Conservation (phyloP, 306 rosid genomes). For the Begonia fuchsioides region DNA sequence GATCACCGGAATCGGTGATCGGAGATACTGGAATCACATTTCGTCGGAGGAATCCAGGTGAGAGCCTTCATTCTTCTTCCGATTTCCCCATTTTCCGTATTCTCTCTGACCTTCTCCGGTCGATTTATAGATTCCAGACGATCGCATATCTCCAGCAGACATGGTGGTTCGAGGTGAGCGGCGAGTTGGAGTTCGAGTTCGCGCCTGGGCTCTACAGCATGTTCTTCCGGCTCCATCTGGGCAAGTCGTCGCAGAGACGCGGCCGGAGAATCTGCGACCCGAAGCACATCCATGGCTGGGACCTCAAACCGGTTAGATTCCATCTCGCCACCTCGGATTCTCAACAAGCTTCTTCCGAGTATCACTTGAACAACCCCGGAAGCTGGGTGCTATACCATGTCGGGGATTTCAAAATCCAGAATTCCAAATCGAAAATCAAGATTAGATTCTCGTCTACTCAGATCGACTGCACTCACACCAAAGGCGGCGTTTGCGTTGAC, state of each 20-base stretch:
- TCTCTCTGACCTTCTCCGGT: neutral
- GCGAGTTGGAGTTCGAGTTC: slow-evolving; percentile 69
- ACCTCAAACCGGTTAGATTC: slow-evolving; percentile 55
- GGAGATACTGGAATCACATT: slow-evolving; percentile 86
- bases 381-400: slow-evolving; percentile 55
- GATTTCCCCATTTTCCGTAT: neutral
- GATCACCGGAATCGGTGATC: slow-evolving; percentile 84
- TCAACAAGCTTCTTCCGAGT: slow-evolving; percentile 34
- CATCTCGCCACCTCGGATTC: slow-evolving; percentile 60
- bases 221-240: slow-evolving; percentile 68
- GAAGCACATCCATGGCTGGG: slow-evolving; percentile 76
- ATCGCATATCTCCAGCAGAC: slow-evolving; percentile 89
- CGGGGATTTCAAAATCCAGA: slow-evolving; percentile 51
- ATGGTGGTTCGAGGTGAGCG: slow-evolving; percentile 89
- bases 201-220: slow-evolving; percentile 50
- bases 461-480: slow-evolving; percentile 86
- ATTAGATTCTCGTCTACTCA: slow-evolving; percentile 60
- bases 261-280: slow-evolving; percentile 57
- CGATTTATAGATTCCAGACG: slow-evolving; percentile 44
- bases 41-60: slow-evolving; percentile 67
- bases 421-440: slow-evolving; percentile 33
- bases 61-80: slow-evolving; percentile 5
- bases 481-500: slow-evolving; percentile 86
- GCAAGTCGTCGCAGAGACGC: slow-evolving; percentile 46
- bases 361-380: slow-evolving; percentile 56